Conservation (phyloP, 805 yeast genomes). For the Grigorovia transvaalensis region DNA sequence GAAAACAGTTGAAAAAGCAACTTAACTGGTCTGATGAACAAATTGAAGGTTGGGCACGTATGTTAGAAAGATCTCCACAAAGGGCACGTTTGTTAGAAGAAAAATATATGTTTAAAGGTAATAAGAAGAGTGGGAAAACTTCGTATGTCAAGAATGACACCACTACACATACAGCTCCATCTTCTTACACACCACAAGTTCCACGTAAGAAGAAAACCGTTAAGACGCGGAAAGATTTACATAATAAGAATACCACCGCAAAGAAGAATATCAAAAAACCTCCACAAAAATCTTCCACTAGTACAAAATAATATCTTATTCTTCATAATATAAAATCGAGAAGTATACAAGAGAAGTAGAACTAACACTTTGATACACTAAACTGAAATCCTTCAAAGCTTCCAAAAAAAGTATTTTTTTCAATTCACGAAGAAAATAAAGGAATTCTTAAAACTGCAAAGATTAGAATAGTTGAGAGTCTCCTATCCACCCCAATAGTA, state of each 20-base stretch:
- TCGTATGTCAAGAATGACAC: constrained; percentile 20
- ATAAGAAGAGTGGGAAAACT: constrained; percentile 23
- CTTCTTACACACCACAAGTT: not conserved
- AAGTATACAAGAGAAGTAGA: too few relatives aligned
- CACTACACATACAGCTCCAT: not conserved
- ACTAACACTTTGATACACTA: too few relatives aligned
- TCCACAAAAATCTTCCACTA: not conserved
- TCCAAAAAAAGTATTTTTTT: too few relatives aligned
- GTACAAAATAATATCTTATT: not conserved
- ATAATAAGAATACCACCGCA: not conserved
- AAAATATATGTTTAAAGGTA: constrained; percentile 42
- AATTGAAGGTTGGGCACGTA: constrained; percentile 86
- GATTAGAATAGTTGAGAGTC: constrained; percentile 23
- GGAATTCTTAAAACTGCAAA: not conserved
- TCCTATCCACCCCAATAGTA: constrained; percentile 18
- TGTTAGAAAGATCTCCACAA: constrained; percentile 56
- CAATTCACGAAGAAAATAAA: too few relatives aligned
- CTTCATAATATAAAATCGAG: too few relatives aligned
- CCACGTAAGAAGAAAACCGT: not conserved
- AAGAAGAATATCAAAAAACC: not conserved
- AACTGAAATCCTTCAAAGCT: too few relatives aligned
- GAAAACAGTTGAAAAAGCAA: constrained; percentile 42
- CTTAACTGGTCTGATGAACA: constrained; percentile 80
- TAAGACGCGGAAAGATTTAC: not conserved
- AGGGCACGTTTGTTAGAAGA: constrained; percentile 55